phyloP scores from a whole-genome alignment of 2,329 filamentous ascomycete genomes.

The Ascochyta pisi region DNA sequence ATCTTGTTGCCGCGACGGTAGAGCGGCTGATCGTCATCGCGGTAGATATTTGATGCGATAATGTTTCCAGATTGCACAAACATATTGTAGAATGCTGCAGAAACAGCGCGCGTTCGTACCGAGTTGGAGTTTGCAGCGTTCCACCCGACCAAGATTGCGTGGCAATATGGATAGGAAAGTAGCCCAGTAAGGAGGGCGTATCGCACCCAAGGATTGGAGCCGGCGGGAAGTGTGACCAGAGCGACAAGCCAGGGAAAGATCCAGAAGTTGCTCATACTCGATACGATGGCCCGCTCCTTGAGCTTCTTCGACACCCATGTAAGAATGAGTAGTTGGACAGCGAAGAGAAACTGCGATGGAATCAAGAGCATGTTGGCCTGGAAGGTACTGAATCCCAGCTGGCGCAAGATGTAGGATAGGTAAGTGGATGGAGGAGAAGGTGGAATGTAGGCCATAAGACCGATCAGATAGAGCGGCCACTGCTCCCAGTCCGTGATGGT shows the following conservation, averaged over 20 bases:
- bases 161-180: slow-evolving; percentile 62
- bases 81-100: slow-evolving; percentile 53
- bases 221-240: slow-evolving; percentile 55
- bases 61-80: slow-evolving; percentile 57
- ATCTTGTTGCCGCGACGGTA: slow-evolving; percentile 53
- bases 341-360: slow-evolving; percentile 48
- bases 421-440: slow-evolving; percentile 30
- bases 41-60: slow-evolving; percentile 58
- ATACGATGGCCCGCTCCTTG: slow-evolving; percentile 56
- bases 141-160: slow-evolving; percentile 52
- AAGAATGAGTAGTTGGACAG: slow-evolving; percentile 53
- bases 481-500: slow-evolving; percentile 39
- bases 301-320: slow-evolving; percentile 57
- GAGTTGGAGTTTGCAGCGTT: slow-evolving; percentile 49
- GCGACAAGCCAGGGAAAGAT: slow-evolving; percentile 65
- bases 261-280: slow-evolving; percentile 64
- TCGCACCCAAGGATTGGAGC: slow-evolving; percentile 57
- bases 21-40: slow-evolving; percentile 53
- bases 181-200: slow-evolving; percentile 60
- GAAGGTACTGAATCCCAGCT: slow-evolving; percentile 68
- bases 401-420: slow-evolving; percentile 65
- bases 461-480: slow-evolving; percentile 45
- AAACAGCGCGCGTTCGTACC: slow-evolving; percentile 50
- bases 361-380: slow-evolving; percentile 69
- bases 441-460: slow-evolving; percentile 53